Evolutionary conservation across 1,284 basidiomycete species (phyloP).

Genomic region (Neolentinus lepideus): DNA sequence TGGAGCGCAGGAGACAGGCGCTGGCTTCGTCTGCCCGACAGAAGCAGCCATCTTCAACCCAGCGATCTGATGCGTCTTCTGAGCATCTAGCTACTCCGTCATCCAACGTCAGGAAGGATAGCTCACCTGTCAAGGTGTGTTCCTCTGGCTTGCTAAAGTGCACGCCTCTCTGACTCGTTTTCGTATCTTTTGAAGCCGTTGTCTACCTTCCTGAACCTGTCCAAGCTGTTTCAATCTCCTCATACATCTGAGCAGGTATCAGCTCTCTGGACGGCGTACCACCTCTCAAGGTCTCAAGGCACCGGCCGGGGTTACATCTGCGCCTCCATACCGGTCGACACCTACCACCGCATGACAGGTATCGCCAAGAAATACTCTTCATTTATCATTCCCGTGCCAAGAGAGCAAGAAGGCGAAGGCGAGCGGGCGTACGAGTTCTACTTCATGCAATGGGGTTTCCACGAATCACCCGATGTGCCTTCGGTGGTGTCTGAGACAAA

Average conservation of each 20-base stretch:
- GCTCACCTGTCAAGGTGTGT: conserved; percentile 60
- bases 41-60: conserved; percentile 3
- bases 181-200: conserved; percentile 51
- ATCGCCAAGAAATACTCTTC: conserved; percentile 60
- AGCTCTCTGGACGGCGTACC: conserved; percentile 86
- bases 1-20: conserved; percentile 14
- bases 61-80: conserved; percentile 8
- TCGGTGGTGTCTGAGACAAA: conserved; percentile 24
- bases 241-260: conserved; percentile 71
- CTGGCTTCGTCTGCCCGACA: conserved; percentile 11
- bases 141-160: conserved; percentile 4
- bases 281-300: conserved; percentile 68
- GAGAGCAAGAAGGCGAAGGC: conserved; percentile 21
- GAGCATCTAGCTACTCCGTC: conserved; percentile 8
- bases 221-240: conserved; percentile 58
- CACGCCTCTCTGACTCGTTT: not conserved
- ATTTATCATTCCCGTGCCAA: conserved; percentile 67
- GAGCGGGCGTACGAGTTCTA: conserved; percentile 77
- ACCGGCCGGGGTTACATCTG: conserved; percentile 80
- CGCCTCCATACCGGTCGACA: conserved; percentile 65
- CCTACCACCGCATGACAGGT: conserved; percentile 67
- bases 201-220: conserved; percentile 72
- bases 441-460: conserved; percentile 82
- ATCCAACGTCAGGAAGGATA: conserved; percentile 44
- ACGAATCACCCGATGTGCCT: conserved; percentile 55